Conservation (phyloP, 2,329 filamentous ascomycete species). For the Colletotrichum destructivum region DNA sequence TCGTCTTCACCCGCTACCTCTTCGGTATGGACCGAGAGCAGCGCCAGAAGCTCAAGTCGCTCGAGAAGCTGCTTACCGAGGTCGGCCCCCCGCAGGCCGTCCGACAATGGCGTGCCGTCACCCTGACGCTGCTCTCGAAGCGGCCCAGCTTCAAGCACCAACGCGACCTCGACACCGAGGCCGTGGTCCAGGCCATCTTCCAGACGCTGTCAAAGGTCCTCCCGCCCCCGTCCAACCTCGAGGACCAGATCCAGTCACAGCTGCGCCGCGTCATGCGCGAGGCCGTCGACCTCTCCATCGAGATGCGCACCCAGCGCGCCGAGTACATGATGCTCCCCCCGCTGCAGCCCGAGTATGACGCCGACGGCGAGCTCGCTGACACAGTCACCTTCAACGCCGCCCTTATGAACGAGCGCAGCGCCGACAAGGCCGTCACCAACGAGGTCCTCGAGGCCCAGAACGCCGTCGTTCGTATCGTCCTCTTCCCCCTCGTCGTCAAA, state of each 20-base stretch:
- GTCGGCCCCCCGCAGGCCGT: constrained; percentile 92
- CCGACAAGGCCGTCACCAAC: constrained; percentile 73
- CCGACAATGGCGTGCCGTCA: constrained; percentile 96
- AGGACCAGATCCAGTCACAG: constrained; percentile 85
- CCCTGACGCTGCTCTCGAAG: constrained; percentile 88
- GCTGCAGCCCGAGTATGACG: constrained; percentile 93
- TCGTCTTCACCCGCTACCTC: constrained; percentile 96
- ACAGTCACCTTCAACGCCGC: constrained; percentile 93
- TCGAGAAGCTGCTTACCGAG: constrained; percentile 92
- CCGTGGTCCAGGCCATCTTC: constrained; percentile 92
- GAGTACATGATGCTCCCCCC: constrained; percentile 99
- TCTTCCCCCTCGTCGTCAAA: constrained; percentile 97
- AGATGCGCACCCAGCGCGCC: constrained; percentile 97
- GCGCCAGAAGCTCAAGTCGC: constrained; percentile 94
- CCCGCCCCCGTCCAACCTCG: constrained; percentile 86
- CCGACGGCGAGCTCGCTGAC: constrained; percentile 88
- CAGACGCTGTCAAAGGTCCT: constrained; percentile 87
- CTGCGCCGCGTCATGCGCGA: constrained; percentile 89
- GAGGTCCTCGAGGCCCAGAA: constrained; percentile 84
- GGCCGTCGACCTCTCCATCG: constrained; percentile 91
- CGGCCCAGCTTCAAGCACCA: constrained; percentile 86
- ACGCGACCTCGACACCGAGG: constrained; percentile 91
- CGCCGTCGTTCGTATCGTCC: constrained; percentile 88
- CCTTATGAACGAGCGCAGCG: constrained; percentile 94
- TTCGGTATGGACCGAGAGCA: constrained; percentile 99